Evolutionary conservation across 2,329 filamentous ascomycete species (phyloP).

Genomic region (Reticulascus tulasneorum): DNA sequence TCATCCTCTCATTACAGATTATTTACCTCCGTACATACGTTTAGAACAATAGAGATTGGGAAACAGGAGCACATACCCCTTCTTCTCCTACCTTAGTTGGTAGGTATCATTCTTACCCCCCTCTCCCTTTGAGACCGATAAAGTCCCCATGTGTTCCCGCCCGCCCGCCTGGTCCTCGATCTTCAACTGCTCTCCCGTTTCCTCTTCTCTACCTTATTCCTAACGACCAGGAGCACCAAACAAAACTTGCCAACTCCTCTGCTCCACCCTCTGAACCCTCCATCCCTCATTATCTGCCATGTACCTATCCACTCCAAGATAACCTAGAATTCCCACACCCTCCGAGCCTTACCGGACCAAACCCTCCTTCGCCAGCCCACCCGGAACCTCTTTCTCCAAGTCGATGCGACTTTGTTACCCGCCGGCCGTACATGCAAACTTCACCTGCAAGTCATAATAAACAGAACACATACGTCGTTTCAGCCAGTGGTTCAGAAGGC

Average conservation of each 20-base stretch:
- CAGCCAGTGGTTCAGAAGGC: no score
- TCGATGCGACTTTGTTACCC: not conserved
- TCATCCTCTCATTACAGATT: no score
- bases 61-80: not conserved
- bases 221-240: no score
- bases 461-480: not conserved
- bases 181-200: conserved; percentile 2
- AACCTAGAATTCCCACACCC: not conserved
- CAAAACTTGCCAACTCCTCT: conserved; percentile 1
- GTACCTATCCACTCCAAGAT: not conserved
- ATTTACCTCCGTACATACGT: no score
- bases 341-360: conserved; percentile 6
- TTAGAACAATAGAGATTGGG: no score
- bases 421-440: not conserved
- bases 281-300: not conserved
- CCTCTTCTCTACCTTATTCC: conserved; percentile 6
- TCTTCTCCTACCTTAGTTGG: not conserved
- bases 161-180: no score
- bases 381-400: not conserved
- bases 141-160: conserved; percentile 5
- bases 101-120: not conserved
- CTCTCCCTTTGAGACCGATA: not conserved
- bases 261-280: not conserved
- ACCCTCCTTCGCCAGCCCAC: conserved; percentile 6
- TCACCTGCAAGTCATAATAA: not conserved